Evolutionary conservation across 371 early-diverging fungal genomes (phyloP).

Genomic region (Lichtheimia hyalospora): DNA sequence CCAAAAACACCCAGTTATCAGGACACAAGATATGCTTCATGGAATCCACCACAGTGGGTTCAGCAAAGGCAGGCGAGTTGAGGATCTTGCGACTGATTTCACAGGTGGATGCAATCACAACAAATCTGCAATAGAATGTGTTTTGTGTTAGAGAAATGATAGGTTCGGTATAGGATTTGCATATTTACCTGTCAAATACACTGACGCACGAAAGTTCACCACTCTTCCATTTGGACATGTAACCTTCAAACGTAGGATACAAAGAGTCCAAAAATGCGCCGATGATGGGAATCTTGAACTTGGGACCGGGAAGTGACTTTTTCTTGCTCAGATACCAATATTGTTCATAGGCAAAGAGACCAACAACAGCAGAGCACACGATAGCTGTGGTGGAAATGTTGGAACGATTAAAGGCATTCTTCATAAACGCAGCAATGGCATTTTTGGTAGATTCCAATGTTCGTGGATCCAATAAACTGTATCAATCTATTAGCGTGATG

Average conservation of each 20-base stretch:
- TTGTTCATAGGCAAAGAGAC: conserved; percentile 52
- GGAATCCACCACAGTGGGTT: conserved; percentile 49
- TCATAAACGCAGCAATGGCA: conserved; percentile 36
- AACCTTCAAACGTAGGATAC: conserved; percentile 57
- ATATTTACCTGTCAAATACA: conserved; percentile 50
- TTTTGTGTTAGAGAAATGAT: conserved; percentile 10
- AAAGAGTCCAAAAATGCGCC: conserved; percentile 55
- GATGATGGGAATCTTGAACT: conserved; percentile 49
- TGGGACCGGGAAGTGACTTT: conserved; percentile 49
- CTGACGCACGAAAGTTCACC: conserved; percentile 55
- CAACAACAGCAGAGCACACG: conserved; percentile 44
- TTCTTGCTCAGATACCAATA: conserved; percentile 52
- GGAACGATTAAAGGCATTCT: conserved; percentile 27
- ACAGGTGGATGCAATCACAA: conserved; percentile 55
- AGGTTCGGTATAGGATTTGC: not conserved
- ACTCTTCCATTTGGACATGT: conserved; percentile 57
- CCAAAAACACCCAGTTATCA: conserved; percentile 55
- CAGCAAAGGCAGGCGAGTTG: conserved; percentile 45
- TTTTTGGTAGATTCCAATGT: conserved; percentile 46
- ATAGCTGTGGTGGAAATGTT: conserved; percentile 41
- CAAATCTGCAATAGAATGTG: conserved; percentile 32
- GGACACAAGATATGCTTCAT: conserved; percentile 50
- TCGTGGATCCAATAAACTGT: conserved; percentile 44
- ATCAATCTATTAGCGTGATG: not conserved
- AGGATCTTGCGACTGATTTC: conserved; percentile 52